phyloP scores from a whole-genome alignment of 192 early-diverging fungal species.

The Kickxella alabastrina region DNA sequence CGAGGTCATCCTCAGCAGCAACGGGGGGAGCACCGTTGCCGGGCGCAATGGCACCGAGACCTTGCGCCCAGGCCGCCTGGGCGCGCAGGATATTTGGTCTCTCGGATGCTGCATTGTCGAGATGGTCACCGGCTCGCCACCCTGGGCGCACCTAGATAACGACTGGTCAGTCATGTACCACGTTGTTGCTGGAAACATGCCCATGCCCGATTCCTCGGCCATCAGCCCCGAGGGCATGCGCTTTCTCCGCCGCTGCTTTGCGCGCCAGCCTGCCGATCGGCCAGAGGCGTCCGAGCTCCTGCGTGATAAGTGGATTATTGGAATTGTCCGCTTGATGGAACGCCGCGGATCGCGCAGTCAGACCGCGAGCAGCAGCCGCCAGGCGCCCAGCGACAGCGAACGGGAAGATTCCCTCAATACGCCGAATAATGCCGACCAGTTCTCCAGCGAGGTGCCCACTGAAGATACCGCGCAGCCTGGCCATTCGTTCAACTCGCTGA shows the following conservation, averaged over 20 bases:
- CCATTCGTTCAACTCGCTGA: slow-evolving; percentile 18
- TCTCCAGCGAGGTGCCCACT: background rate
- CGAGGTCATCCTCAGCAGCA: slow-evolving; percentile 80
- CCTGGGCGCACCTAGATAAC: slow-evolving; percentile 87
- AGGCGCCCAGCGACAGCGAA: background rate
- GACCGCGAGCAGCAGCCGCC: slow-evolving; percentile 5
- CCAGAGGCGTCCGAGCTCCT: slow-evolving; percentile 73
- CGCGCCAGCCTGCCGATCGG: slow-evolving; percentile 61
- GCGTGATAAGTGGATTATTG: slow-evolving; percentile 66
- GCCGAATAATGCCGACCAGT: background rate
- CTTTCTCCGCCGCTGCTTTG: slow-evolving; percentile 79
- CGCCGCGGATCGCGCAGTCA: slow-evolving; percentile 10
- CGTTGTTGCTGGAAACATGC: slow-evolving; percentile 71
- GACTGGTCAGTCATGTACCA: slow-evolving; percentile 96
- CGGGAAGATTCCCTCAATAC: background rate
- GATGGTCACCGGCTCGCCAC: slow-evolving; percentile 84
- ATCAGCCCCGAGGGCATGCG: slow-evolving; percentile 65
- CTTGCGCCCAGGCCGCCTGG: slow-evolving; percentile 27
- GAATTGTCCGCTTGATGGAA: slow-evolving; percentile 30
- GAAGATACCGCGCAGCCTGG: background rate
- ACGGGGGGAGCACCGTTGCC: slow-evolving; percentile 51
- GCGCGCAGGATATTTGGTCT: slow-evolving; percentile 89
- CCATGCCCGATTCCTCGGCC: slow-evolving; percentile 67
- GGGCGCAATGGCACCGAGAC: slow-evolving; percentile 5
- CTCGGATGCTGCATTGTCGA: slow-evolving; percentile 87